These are phyloP conservation scores for Cucurbita maxima DNA, from an alignment of 306 rosid species.

Conservation along the genomic window DNA sequence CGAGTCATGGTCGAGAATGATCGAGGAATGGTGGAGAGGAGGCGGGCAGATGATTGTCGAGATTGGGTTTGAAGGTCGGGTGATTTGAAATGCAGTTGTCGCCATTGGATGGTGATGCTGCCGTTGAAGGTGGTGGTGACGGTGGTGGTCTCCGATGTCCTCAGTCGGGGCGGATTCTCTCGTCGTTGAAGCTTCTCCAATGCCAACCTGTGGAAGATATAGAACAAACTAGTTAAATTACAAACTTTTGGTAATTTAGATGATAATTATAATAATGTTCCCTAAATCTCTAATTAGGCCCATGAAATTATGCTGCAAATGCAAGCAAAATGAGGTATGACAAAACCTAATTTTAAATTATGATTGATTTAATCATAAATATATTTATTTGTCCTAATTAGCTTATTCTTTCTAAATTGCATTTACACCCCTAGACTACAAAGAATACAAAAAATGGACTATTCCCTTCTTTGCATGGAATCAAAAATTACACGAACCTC, in stretches of 20 bases:
- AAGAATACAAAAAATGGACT: neutral
- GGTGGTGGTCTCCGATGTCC: conserved; percentile 29
- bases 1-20: conserved; percentile 59
- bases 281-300: neutral
- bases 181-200: conserved; percentile 53
- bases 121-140: conserved; percentile 18
- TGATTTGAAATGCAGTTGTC: conserved; percentile 50
- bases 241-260: neutral
- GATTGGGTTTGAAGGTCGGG: conserved; percentile 56
- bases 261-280: neutral
- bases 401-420: neutral
- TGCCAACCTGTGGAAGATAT: conserved; percentile 37
- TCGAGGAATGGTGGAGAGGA: conserved; percentile 67
- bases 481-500: conserved; percentile 28
- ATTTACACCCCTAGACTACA: neutral
- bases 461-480: neutral
- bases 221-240: neutral
- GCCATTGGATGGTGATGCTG: conserved; percentile 4
- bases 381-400: neutral
- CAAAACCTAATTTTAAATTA: neutral
- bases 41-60: conserved; percentile 68
- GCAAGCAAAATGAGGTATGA: conserved; percentile 5
- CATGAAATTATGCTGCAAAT: conserved; percentile 1
- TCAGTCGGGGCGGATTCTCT: conserved; percentile 27
- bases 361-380: neutral